Conservation (phyloP, 345 rosid species). For the Mangifera indica region DNA sequence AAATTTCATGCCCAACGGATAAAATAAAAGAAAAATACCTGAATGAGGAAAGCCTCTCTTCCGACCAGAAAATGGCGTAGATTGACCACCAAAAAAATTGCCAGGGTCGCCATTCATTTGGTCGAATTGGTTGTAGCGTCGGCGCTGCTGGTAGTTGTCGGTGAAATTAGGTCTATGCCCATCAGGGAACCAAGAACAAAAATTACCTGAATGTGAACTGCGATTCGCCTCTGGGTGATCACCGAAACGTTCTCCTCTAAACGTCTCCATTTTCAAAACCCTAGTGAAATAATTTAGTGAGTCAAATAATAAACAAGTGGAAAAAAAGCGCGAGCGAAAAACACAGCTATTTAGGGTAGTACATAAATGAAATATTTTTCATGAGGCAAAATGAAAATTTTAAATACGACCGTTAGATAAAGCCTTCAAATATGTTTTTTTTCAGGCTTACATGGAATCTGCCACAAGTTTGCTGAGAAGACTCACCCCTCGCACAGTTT, state of each 20-base stretch:
- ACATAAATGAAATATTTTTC: neutral
- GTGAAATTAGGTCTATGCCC: constrained; percentile 22
- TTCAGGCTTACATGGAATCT: too few species aligned
- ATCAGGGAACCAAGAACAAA: constrained; percentile 23
- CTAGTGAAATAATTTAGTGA: neutral
- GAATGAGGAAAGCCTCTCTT: constrained; percentile 44
- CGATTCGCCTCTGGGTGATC: constrained; percentile 30
- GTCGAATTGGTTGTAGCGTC: constrained; percentile 29
- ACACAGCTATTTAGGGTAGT: neutral
- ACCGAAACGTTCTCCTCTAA: constrained; percentile 27
- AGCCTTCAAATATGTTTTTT: too few species aligned
- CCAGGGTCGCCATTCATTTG: constrained; percentile 33
- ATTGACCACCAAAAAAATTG: constrained; percentile 29
- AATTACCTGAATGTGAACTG: constrained; percentile 12
- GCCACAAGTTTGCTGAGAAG: too few species aligned
- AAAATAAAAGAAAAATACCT: constrained; percentile 22
- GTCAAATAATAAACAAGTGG: neutral
- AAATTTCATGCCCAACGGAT: neutral
- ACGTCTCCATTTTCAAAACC: constrained; percentile 33
- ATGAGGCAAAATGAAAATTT: too few species aligned
- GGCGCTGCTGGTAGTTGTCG: constrained; percentile 29
- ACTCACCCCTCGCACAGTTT: too few species aligned
- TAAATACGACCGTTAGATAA: too few species aligned
- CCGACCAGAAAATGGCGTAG: constrained; percentile 28
- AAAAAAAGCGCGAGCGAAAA: neutral